Base-by-base conservation (phyloP, 2,329 filamentous ascomycete genomes). In the Xylariomycetidae sp. region DNA sequence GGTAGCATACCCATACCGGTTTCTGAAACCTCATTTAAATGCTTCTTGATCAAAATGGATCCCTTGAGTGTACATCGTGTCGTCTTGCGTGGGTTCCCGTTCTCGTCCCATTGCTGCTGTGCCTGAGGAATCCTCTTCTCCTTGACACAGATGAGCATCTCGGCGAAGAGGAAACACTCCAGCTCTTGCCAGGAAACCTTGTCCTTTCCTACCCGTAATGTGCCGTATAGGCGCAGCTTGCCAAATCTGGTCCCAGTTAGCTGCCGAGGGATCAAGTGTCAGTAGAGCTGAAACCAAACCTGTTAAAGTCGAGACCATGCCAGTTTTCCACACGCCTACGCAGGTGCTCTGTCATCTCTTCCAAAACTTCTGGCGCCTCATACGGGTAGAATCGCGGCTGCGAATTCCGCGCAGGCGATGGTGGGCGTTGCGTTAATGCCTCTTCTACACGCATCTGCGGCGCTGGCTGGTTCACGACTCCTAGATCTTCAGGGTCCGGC, bases 91-190 rank as follows among this genome's bases (percentile, higher is more conserved):
- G 72, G 73, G 1, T 69, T 56, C 4, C 69, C 66, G 13, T 65
- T 66, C 33, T 77, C 77, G 31, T 80, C 82, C 75, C 85, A 89
- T 45, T 85, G 77, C 32, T 77, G 72, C 25, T 73, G 53, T 6
- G 69, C 41, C 51, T 69, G 47, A 8, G 68, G 58, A 7, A 71
- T 62, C 65, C 89, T 95, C 74, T 96, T 97, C 64, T 97, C 92
- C 63, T 97, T 98, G 41, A 98, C 88, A 56, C 92, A 98, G 45
- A 98, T 98, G 50, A 98, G 83, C 92, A 98, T 98, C 65, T 98
- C 92, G 4, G 85, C 87, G 56, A 98, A 98, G 18, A 98, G 74
- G 58, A 88, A 98, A 60, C 92, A 98, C 59, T 98, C 89, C 35
- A 98, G 66, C 58, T 97, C 92, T 66, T 98, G 92, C 92, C 92